These are phyloP conservation scores for Eragrostis nindensis DNA, from an alignment of 176 grass and related monocot species.

Conservation along the genomic window DNA sequence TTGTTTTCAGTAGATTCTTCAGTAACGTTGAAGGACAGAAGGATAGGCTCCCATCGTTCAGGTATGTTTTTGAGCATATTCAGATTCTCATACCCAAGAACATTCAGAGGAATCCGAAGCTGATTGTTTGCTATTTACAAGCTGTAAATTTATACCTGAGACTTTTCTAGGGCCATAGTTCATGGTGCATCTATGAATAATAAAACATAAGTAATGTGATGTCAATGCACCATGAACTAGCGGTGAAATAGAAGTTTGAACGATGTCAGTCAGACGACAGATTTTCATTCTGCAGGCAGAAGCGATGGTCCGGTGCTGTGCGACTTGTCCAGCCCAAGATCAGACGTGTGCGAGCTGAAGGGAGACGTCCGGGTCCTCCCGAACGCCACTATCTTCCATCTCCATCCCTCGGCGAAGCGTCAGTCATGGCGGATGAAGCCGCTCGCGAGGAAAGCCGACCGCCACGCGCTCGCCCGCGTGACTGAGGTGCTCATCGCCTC, in stretches of 20 bases:
- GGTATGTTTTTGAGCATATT: slow-evolving; percentile 19
- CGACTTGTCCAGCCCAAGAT: slow-evolving; percentile 53
- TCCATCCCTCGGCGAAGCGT: slow-evolving; percentile 22
- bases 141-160: background rate
- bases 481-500: slow-evolving; percentile 57
- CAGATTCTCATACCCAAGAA: background rate
- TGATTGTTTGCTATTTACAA: background rate
- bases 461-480: slow-evolving; percentile 51
- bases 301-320: slow-evolving; percentile 32
- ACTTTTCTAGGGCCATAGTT: background rate
- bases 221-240: no score
- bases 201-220: background rate
- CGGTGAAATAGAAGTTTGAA: slow-evolving; percentile 25
- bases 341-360: slow-evolving; percentile 55
- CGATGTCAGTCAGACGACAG: background rate
- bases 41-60: slow-evolving; percentile 1
- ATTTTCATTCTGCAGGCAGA: slow-evolving; percentile 32
- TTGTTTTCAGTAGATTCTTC: slow-evolving; percentile 38
- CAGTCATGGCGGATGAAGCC: slow-evolving; percentile 67
- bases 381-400: slow-evolving; percentile 32
- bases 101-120: background rate
- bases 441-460: slow-evolving; percentile 66
- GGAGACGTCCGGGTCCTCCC: slow-evolving; percentile 47
- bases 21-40: background rate
- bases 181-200: background rate